Conservation (phyloP, 148 eudicot genomes). For the Mesembryanthemum crystallinum region DNA sequence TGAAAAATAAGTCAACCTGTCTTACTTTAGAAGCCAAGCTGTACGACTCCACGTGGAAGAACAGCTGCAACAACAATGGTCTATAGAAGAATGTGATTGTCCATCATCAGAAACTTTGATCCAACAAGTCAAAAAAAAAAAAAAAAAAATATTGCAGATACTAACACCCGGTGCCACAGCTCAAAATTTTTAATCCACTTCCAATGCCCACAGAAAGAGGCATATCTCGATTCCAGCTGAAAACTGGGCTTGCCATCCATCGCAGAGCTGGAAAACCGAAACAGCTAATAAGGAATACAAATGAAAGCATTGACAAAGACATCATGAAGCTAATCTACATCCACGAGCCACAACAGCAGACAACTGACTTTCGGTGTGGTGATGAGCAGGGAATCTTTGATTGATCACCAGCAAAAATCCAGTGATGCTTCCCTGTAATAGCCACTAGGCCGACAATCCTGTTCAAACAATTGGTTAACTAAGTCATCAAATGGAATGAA, state of each 20-base stretch:
- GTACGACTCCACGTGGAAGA: constrained; percentile 68
- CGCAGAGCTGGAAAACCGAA: constrained; percentile 48
- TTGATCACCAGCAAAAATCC: constrained; percentile 57
- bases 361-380: constrained; percentile 54
- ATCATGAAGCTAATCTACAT: constrained; percentile 3
- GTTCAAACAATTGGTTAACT: constrained; percentile 23
- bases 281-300: constrained; percentile 18
- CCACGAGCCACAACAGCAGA: not conserved
- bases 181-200: not conserved
- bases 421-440: constrained; percentile 74
- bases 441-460: constrained; percentile 86
- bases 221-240: constrained; percentile 80
- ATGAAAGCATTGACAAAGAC: not conserved
- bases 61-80: constrained; percentile 67
- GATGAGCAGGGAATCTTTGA: constrained; percentile 34
- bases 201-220: not conserved
- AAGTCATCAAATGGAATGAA: not conserved
- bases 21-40: constrained; percentile 74
- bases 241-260: constrained; percentile 77
- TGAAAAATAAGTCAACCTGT: not conserved
- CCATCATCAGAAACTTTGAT: not conserved
- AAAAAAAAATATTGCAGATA: too few relatives aligned
- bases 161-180: not conserved
- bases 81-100: constrained; percentile 38
- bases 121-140: not conserved